These are phyloP conservation scores for Xylariaceae sp. DNA, from an alignment of 2,329 filamentous ascomycete species.

Conservation along the genomic window DNA sequence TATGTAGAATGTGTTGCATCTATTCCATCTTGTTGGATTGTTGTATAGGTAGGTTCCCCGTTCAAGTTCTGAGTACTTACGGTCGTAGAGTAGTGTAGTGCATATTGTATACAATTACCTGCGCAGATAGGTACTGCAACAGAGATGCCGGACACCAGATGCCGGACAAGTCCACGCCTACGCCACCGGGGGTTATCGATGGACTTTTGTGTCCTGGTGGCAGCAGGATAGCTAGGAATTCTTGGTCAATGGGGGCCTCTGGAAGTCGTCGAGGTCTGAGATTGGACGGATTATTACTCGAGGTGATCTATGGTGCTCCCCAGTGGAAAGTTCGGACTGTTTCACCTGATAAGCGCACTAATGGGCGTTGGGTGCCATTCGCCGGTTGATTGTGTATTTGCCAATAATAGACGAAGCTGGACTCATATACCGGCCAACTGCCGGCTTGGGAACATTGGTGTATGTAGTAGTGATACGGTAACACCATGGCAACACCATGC, in stretches of 20 bases:
- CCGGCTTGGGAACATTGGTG: neutral
- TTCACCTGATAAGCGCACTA: slow-evolving; percentile 10
- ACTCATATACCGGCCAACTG: neutral
- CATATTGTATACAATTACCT: neutral
- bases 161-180: neutral
- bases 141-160: neutral
- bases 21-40: neutral
- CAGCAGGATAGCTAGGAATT: neutral
- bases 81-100: too few relatives aligned
- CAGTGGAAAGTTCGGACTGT: slow-evolving; percentile 4
- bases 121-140: neutral
- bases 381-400: slow-evolving; percentile 3
- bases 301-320: neutral
- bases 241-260: neutral
- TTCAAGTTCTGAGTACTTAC: too few relatives aligned
- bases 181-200: neutral
- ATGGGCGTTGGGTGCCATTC: slow-evolving; percentile 6
- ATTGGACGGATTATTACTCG: neutral
- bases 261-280: neutral
- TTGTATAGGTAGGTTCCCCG: neutral
- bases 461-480: neutral
- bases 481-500: neutral
- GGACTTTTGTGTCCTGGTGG: neutral
- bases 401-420: slow-evolving; percentile 13
- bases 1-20: too few relatives aligned